A percentile compares a stretch with the other conserved stretches of the same genome.
Evolutionary conservation across 73 alveolate species (phyloP).

Genomic region (Strombidium stylifer): DNA sequence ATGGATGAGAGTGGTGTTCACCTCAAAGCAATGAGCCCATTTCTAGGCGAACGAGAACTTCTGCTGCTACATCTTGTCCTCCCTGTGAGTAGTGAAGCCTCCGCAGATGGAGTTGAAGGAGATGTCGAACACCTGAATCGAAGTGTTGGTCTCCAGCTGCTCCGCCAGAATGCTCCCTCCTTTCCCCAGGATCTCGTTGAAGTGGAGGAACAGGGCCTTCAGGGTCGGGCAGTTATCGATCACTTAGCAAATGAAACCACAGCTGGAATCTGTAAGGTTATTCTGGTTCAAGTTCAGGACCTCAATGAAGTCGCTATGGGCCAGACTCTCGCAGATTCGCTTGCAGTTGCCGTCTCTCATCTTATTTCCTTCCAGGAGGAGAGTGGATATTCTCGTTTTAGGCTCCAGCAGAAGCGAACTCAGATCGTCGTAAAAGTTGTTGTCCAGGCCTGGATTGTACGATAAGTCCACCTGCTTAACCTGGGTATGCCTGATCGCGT

Average conservation of each 20-base stretch:
- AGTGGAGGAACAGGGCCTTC: not conserved
- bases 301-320: no score
- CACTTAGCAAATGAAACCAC: not conserved
- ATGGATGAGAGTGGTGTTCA: slow-evolving; percentile 39
- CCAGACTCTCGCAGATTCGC: not conserved
- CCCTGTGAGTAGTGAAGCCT: no score
- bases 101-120: not conserved
- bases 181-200: not conserved
- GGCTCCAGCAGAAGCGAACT: no score
- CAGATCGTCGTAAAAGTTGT: no score
- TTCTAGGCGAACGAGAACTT: slow-evolving; percentile 32
- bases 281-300: not conserved
- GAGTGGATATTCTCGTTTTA: no score
- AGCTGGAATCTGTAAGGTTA: not conserved
- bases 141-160: not conserved
- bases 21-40: slow-evolving; percentile 15
- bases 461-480: no score
- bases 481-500: no score
- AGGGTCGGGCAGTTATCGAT: not conserved
- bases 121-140: not conserved
- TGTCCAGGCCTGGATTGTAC: no score
- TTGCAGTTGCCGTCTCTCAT: not conserved
- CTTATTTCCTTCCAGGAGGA: not conserved
- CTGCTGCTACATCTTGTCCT: no score
- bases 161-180: not conserved